A percentile compares a stretch with the other conserved stretches of the same genome.
Conservation (phyloP, 345 rosid genomes). For the Firmiana major region DNA sequence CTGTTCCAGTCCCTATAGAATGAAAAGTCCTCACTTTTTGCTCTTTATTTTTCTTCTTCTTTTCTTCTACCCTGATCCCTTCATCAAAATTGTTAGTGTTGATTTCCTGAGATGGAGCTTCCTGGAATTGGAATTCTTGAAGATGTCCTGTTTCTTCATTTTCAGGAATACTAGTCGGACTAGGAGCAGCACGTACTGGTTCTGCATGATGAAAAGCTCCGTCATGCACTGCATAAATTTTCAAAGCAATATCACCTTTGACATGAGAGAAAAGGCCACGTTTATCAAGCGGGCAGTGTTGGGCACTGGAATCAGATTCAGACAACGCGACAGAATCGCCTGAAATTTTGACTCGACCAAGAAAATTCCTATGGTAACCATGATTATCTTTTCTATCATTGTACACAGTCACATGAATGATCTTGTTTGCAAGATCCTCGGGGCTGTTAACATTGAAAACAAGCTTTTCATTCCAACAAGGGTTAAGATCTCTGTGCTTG, state of each 20-base stretch:
- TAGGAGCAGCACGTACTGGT: conserved; percentile 10
- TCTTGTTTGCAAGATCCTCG: conserved; percentile 40
- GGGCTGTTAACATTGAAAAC: conserved; percentile 45
- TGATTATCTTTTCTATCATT: conserved; percentile 45
- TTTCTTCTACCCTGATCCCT: conserved; percentile 22
- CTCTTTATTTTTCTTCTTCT: conserved; percentile 46
- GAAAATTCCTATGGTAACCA: conserved; percentile 51
- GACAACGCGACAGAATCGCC: conserved; percentile 55
- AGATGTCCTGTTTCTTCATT: not conserved
- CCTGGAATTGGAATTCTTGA: conserved; percentile 4
- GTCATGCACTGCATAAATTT: conserved; percentile 35
- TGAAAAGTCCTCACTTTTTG: conserved; percentile 68
- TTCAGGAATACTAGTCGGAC: not conserved
- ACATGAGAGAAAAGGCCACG: conserved; percentile 68
- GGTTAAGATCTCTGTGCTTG: conserved; percentile 62
- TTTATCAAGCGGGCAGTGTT: conserved; percentile 81
- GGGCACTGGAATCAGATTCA: conserved; percentile 54
- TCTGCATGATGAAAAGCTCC: conserved; percentile 7
- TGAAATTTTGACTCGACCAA: conserved; percentile 77
- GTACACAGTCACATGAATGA: conserved; percentile 52
- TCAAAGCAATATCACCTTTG: conserved; percentile 69
- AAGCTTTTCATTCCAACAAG: conserved; percentile 69
- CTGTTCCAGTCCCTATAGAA: conserved; percentile 51
- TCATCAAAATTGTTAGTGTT: conserved; percentile 24
- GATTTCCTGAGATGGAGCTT: conserved; percentile 30